Conservation (phyloP, 495 filamentous ascomycete genomes). For the Penicillium tannophilum region DNA sequence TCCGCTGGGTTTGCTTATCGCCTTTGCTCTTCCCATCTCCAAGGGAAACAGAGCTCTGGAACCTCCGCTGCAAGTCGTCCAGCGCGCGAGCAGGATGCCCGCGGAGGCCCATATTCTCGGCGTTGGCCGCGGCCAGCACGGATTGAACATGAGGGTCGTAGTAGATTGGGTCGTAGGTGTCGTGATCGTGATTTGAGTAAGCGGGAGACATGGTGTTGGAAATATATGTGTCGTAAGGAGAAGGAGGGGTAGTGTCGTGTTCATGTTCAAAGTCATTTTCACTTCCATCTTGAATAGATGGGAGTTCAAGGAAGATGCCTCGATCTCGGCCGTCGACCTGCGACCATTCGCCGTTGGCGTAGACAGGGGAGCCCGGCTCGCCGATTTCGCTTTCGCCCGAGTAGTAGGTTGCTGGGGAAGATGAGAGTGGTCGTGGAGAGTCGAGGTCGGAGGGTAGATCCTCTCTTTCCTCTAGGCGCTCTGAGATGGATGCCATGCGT, state of each 20-base stretch:
- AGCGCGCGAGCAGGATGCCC: conserved; percentile 22
- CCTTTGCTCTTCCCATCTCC: conserved; percentile 13
- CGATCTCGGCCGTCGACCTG: conserved; percentile 31
- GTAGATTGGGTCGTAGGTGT: conserved; percentile 27
- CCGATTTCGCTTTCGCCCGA: conserved; percentile 36
- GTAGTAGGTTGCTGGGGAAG: conserved; percentile 28
- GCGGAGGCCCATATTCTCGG: conserved; percentile 31
- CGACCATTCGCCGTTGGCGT: conserved; percentile 34
- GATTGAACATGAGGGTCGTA: conserved; percentile 33
- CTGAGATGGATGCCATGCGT: conserved; percentile 34
- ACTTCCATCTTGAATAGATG: background rate
- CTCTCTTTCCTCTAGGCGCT: conserved; percentile 25
- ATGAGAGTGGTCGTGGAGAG: conserved; percentile 22
- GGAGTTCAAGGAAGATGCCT: conserved; percentile 24
- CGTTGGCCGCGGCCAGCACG: conserved; percentile 33
- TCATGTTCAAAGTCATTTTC: background rate
- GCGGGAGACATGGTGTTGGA: conserved; percentile 22
- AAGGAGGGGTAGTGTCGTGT: background rate
- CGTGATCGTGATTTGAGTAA: conserved; percentile 14
- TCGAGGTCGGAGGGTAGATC: conserved; percentile 10
- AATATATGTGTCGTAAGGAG: conserved; percentile 20
- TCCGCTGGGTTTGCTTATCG: conserved; percentile 15
- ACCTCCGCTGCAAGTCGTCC: conserved; percentile 31
- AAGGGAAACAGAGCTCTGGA: conserved; percentile 17
- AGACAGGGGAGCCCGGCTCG: conserved; percentile 41